Base-by-base conservation (phyloP, 2,329 filamentous ascomycete genomes). In the Clarireedia sp. region DNA sequence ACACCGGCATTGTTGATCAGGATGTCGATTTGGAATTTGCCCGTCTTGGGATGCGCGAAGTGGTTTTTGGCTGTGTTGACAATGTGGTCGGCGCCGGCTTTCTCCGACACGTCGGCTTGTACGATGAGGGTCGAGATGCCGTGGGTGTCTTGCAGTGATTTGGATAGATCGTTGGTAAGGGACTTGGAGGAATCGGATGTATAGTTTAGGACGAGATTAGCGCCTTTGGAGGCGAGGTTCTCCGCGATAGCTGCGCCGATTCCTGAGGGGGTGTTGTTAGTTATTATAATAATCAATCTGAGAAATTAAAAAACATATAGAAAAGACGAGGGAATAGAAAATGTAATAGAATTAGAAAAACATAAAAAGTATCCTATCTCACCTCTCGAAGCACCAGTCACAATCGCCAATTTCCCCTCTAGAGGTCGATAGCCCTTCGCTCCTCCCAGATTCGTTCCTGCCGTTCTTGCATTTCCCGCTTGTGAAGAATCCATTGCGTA, bases 1-100 rank as follows among this genome's bases (percentile, higher is more conserved):
- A 84, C 74, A 53, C 89, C 90, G 29, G 90, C 90, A 70, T 95
- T 95, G 78, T 95, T 95, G 75, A 95, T 75, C 52, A 95, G 75
- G 59, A 95, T 89, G 72, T 95, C 89, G 66, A 95, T 78, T 65
- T 85, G 81, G 68, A 90, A 81, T 57, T 71, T 67, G 5, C 62
- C 64, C 48, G 64, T 56, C 61, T 59, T 72, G 26, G 78, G 75
- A 56, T 76, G 68, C 8, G 77, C 55, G 71, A 87, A 84, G 66
- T 82, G 74, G 60, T 81, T 75, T 62, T 80, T 77, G 5, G 82
- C 77, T 0, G 77, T 76, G 23, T 74, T 71, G 62, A 90, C 70
- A 51, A 90, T 76, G 43, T 78, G 72, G 5, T 76, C 73, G 2
- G 85, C 82, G 1, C 83, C 83, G 6, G 76, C 75, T 36, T 81